These are phyloP conservation scores for Curvularia sp. DNA, from an alignment of 2,329 filamentous ascomycete species.

Conservation along the genomic window DNA sequence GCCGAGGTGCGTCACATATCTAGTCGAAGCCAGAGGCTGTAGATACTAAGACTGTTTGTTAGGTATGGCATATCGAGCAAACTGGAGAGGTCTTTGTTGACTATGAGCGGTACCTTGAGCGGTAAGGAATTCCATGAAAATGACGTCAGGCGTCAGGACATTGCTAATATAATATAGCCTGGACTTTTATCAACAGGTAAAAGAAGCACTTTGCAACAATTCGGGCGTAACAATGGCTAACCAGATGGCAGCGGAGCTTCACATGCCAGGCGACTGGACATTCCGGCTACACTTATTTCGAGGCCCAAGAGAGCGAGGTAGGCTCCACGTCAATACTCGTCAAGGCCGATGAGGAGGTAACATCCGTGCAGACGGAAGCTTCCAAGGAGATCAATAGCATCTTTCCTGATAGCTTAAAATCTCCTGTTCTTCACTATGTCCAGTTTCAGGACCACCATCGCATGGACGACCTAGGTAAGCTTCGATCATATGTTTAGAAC, in stretches of 20 bases:
- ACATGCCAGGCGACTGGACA: conserved; percentile 97
- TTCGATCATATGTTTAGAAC: background rate
- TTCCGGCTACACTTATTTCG: conserved; percentile 88
- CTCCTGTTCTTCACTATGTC: conserved; percentile 86
- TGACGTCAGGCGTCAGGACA: conserved; percentile 30
- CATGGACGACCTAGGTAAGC: conserved; percentile 78
- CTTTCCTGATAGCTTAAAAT: conserved; percentile 90
- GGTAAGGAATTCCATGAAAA: conserved; percentile 63
- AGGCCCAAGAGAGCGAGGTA: conserved; percentile 91
- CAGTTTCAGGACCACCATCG: conserved; percentile 82
- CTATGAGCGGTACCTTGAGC: conserved; percentile 85
- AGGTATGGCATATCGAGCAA: conserved; percentile 92
- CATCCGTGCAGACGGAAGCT: conserved; percentile 61
- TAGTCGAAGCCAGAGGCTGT: conserved; percentile 19
- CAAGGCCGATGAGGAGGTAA: conserved; percentile 40
- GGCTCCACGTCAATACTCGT: conserved; percentile 48
- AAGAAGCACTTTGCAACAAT: conserved; percentile 30
- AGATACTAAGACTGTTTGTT: conserved; percentile 38
- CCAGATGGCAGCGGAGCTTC: conserved; percentile 72
- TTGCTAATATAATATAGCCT: conserved; percentile 62
- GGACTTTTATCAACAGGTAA: conserved; percentile 92
- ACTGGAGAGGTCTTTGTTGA: conserved; percentile 89
- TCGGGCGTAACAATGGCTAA: conserved; percentile 25
- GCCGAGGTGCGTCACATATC: conserved; percentile 70
- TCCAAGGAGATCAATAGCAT: conserved; percentile 88